Conservation (phyloP, 2,329 filamentous ascomycete species). For the Phaeosphaeria sp. region DNA sequence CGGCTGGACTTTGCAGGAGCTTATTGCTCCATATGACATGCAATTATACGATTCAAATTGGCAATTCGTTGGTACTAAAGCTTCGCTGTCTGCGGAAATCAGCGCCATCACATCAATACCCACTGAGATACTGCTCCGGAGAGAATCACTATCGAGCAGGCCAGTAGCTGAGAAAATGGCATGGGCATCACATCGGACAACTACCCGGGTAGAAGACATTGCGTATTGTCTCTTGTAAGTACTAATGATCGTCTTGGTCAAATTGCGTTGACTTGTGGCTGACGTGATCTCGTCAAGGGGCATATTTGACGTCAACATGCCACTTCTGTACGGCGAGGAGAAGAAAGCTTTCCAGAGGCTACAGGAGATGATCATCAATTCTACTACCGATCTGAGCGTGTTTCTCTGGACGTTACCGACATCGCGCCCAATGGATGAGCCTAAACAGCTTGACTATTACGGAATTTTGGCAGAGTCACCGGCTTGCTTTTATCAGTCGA, state of each 20-base stretch:
- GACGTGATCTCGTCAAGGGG: too few relatives aligned
- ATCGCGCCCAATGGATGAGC: too few relatives aligned
- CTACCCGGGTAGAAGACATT: conserved; percentile 16
- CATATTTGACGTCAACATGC: conserved; percentile 19
- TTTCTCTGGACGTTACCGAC: background rate
- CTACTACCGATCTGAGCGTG: background rate
- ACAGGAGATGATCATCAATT: conserved; percentile 1
- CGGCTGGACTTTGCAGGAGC: too few relatives aligned
- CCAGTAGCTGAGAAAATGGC: conserved; percentile 6
- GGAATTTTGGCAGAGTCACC: too few relatives aligned
- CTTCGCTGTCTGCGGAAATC: background rate
- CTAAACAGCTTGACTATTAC: too few relatives aligned
- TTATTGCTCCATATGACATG: background rate
- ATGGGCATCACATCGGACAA: conserved; percentile 22
- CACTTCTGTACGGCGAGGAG: conserved; percentile 15
- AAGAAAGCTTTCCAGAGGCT: conserved; percentile 1
- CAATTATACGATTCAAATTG: background rate
- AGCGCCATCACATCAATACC: background rate
- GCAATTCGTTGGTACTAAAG: background rate
- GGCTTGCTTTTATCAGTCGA: too few relatives aligned
- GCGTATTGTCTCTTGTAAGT: conserved; percentile 17
- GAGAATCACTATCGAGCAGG: background rate
- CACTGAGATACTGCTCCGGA: background rate
- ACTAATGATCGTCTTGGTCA: background rate
- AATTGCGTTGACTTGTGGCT: too few relatives aligned